Conservation (phyloP, 352 stramenopile genomes). For the Pythium oligandrum region DNA sequence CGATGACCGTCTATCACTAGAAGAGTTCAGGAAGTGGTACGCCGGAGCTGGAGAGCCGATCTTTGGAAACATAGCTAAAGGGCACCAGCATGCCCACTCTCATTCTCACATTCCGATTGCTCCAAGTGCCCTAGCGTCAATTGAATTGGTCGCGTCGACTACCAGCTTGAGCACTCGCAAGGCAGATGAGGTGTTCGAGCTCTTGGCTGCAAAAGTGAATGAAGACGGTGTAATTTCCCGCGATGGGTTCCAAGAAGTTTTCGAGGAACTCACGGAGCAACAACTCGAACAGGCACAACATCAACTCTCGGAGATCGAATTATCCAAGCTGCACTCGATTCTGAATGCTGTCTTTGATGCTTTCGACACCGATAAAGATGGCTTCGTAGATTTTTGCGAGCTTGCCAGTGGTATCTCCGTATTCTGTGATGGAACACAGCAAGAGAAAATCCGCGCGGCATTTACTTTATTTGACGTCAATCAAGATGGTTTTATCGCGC, state of each 20-base stretch:
- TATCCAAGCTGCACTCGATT: constrained; percentile 35
- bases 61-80: constrained; percentile 17
- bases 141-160: constrained; percentile 53
- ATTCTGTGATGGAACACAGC: constrained; percentile 68
- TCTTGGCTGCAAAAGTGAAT: constrained; percentile 79
- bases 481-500: constrained; percentile 79
- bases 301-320: no score
- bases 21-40: constrained; percentile 86
- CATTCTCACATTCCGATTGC: constrained; percentile 14
- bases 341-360: constrained; percentile 67
- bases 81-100: not conserved
- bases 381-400: constrained; percentile 84
- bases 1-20: constrained; percentile 67
- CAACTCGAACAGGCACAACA: constrained; percentile 17
- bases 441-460: constrained; percentile 76
- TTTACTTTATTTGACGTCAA: constrained; percentile 89
- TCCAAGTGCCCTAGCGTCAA: constrained; percentile 31
- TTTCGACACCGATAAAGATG: constrained; percentile 76
- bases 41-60: constrained; percentile 6
- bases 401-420: constrained; percentile 80
- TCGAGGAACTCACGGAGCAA: constrained; percentile 23
- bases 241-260: constrained; percentile 59
- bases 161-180: constrained; percentile 49
- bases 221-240: constrained; percentile 71
- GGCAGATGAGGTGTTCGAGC: constrained; percentile 75